These are phyloP conservation scores for Centaurea solstitialis DNA, from an alignment of 129 eudicot genomes.

Conservation along the genomic window DNA sequence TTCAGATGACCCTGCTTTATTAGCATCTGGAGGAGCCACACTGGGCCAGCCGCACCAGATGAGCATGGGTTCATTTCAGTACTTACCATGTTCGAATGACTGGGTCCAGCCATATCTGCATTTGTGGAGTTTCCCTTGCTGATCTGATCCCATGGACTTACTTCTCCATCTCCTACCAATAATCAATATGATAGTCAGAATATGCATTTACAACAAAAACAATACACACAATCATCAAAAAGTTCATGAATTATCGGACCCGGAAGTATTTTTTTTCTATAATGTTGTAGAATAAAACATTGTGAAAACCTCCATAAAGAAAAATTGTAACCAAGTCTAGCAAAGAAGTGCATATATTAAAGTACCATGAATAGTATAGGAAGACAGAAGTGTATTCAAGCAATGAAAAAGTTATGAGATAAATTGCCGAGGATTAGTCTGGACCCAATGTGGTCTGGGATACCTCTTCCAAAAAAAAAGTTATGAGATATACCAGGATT, in stretches of 20 bases:
- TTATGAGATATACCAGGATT: slow-evolving; percentile 39
- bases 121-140: slow-evolving; percentile 46
- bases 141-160: slow-evolving; percentile 59
- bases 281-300: not conserved
- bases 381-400: not conserved
- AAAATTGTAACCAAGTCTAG: not conserved
- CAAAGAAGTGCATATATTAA: not conserved
- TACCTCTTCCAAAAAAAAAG: too few relatives aligned
- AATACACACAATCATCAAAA: slow-evolving; percentile 1
- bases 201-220: not conserved
- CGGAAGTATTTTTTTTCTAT: not conserved
- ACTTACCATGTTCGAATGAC: slow-evolving; percentile 39
- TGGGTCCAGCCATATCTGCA: slow-evolving; percentile 24
- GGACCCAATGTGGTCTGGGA: too few relatives aligned
- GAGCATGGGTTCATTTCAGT: slow-evolving; percentile 41
- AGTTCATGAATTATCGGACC: not conserved
- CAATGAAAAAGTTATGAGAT: not conserved
- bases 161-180: slow-evolving; percentile 34
- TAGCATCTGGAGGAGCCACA: slow-evolving; percentile 15
- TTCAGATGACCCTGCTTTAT: slow-evolving; percentile 21
- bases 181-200: slow-evolving; percentile 6
- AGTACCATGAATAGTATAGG: not conserved
- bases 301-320: not conserved
- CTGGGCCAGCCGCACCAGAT: slow-evolving; percentile 32
- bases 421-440: slow-evolving; percentile 58